phyloP scores from a whole-genome alignment of 345 rosid species.

The Arabidopsis suecica region DNA sequence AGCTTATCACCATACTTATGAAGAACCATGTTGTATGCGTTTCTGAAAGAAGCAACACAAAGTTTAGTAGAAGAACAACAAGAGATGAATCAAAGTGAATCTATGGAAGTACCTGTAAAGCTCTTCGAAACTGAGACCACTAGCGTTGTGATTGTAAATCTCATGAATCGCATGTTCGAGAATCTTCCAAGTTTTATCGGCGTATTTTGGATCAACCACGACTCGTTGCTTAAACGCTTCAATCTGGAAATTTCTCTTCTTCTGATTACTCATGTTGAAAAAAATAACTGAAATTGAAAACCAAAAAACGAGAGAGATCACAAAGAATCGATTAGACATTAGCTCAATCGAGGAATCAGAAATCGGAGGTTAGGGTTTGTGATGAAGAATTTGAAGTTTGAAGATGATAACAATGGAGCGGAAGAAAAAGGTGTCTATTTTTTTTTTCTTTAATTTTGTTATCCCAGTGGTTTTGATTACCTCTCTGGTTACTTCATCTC shows the following conservation, averaged over 20 bases:
- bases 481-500: not conserved
- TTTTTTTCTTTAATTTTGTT: not conserved
- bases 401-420: conserved; percentile 20
- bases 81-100: not conserved
- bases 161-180: conserved; percentile 94
- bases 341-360: conserved; percentile 3
- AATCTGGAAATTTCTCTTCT: conserved; percentile 93
- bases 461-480: conserved; percentile 12
- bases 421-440: not conserved
- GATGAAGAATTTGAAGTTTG: conserved; percentile 26
- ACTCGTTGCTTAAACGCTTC: conserved; percentile 97
- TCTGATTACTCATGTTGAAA: conserved; percentile 81
- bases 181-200: conserved; percentile 94
- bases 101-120: conserved; percentile 63
- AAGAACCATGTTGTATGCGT: conserved; percentile 97
- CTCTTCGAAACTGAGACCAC: conserved; percentile 96
- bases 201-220: conserved; percentile 94
- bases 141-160: conserved; percentile 98
- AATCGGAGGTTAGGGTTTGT: conserved; percentile 1
- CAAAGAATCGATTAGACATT: not conserved
- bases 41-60: conserved; percentile 50
- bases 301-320: not conserved
- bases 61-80: not conserved
- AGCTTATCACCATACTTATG: conserved; percentile 91
- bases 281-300: conserved; percentile 23